These are phyloP conservation scores for Geranomyces michiganensis DNA, from an alignment of 192 early-diverging fungal species.

Conservation along the genomic window DNA sequence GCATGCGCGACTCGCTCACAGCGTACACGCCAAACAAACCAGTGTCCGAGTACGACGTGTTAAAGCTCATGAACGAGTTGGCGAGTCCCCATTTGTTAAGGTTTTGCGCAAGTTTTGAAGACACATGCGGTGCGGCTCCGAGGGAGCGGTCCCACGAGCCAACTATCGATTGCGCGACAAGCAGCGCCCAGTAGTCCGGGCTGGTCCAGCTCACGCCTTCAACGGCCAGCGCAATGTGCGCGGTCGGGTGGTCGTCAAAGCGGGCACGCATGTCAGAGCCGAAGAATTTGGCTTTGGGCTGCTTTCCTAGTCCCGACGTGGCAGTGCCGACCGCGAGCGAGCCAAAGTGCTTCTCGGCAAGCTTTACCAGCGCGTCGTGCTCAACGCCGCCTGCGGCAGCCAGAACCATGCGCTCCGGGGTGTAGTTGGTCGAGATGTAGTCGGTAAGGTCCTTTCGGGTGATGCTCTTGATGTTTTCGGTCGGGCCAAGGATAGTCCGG, in stretches of 20 bases:
- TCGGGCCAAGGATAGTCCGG: constrained; percentile 90
- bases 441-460: constrained; percentile 81
- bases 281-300: constrained; percentile 76
- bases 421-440: constrained; percentile 95
- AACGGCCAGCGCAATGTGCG: constrained; percentile 97
- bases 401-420: constrained; percentile 95
- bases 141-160: constrained; percentile 96
- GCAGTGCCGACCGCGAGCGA: constrained; percentile 58
- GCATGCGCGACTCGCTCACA: constrained; percentile 77
- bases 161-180: constrained; percentile 93
- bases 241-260: constrained; percentile 85
- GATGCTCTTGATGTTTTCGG: constrained; percentile 91
- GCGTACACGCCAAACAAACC: constrained; percentile 97
- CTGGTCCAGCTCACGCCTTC: constrained; percentile 95
- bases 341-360: constrained; percentile 93
- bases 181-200: constrained; percentile 93
- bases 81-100: constrained; percentile 81
- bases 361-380: constrained; percentile 89
- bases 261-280: constrained; percentile 89
- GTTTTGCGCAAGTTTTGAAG: constrained; percentile 82
- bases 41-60: constrained; percentile 97
- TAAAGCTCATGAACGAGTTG: constrained; percentile 99
- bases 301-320: constrained; percentile 32
- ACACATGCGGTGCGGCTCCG: constrained; percentile 83
- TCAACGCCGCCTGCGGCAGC: constrained; percentile 88